phyloP scores from a whole-genome alignment of 2,329 filamentous ascomycete genomes.

The Alternaria alternata region DNA sequence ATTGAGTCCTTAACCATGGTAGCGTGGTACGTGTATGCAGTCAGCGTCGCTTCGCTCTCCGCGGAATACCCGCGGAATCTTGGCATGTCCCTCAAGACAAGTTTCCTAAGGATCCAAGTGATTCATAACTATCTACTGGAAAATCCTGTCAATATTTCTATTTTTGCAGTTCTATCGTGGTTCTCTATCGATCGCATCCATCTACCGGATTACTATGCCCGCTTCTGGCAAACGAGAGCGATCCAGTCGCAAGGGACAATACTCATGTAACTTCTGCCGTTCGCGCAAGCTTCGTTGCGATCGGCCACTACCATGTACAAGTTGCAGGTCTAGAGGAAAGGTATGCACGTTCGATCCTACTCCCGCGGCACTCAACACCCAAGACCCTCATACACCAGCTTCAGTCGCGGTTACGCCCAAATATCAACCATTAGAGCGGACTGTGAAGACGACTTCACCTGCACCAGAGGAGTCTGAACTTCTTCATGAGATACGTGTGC shows the following conservation, averaged over 20 bases:
- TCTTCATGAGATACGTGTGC: not conserved
- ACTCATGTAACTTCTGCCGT: constrained; percentile 38
- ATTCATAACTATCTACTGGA: not conserved
- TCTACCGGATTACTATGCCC: not conserved
- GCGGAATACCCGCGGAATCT: not conserved
- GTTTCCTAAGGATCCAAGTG: not conserved
- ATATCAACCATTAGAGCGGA: not conserved
- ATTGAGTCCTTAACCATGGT: not conserved
- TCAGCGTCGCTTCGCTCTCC: not conserved
- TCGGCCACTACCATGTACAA: constrained; percentile 37
- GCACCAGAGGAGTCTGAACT: not conserved
- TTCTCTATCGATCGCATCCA: not conserved
- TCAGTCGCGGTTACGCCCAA: not conserved
- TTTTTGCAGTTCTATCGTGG: not conserved
- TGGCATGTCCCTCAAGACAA: not conserved
- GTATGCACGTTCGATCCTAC: constrained; percentile 21
- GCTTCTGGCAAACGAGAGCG: not conserved
- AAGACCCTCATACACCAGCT: not conserved
- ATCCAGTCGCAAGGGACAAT: constrained; percentile 21
- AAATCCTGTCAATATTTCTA: not conserved
- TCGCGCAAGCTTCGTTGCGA: constrained; percentile 40
- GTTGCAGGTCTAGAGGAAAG: constrained; percentile 32
- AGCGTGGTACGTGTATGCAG: not conserved
- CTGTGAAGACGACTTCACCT: not conserved
- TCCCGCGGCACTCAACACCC: not conserved